Evolutionary conservation across 1,284 basidiomycete genomes (phyloP), one percentile per base, ranked within the genome.

Genomic region (Sanghuangporus baumii): DNA sequence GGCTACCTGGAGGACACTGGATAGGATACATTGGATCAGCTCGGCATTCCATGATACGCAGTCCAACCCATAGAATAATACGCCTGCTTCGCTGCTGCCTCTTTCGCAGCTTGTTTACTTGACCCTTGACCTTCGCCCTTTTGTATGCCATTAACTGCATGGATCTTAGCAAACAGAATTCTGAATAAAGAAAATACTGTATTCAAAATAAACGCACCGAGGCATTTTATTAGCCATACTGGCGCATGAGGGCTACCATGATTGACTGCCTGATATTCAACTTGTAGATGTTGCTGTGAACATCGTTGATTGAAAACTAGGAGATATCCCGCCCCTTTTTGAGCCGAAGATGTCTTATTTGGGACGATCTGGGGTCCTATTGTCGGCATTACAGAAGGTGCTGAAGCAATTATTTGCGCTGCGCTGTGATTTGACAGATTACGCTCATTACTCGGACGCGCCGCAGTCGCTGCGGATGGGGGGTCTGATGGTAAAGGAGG

Each of bases 301-400:
- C 87, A 88, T 7, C 80, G 82, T 73, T 90, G 85, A 71, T 90
- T 90, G 74, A 91, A 90, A 40, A 86, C 70, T 0, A 87, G 86
- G 9, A 62, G 54, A 31, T 26, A 89, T 73, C 71, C 87, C 88
- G 12, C 85, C 81, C 36, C 82, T 73, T 63, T 78, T 34, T 74
- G 71, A 47, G 52, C 59, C 59, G 67, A 40, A 46, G 43, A n/a
- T 7, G 16, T 46, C 67, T 70, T 23, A 43, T 34, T 34, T 20
- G 59, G 52, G 12, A 51, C 8, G 8, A 38, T 26, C 23, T 55
- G 50, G 16, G 48, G 23, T 18, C 37, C 57, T 52, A 48, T 55
- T 34, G 36, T 9, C 31, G 54, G 60, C 20, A 9, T 20, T 26
- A 50, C 23, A 36, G 43, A 14, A 16, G 40, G 36, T 34, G 40